phyloP scores from a whole-genome alignment of 2,329 filamentous ascomycete species.

The Fusarium torulosum region DNA sequence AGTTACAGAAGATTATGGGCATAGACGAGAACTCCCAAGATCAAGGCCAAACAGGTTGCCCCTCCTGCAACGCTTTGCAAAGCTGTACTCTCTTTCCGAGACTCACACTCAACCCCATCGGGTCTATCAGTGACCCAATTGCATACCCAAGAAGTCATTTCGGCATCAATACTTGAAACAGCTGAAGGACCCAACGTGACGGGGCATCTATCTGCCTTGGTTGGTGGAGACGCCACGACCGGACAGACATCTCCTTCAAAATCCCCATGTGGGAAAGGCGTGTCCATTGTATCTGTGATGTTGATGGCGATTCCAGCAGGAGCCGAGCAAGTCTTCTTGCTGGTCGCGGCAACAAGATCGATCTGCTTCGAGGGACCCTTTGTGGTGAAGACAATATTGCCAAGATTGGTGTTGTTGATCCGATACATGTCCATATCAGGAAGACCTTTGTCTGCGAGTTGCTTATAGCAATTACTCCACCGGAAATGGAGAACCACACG shows the following conservation, averaged over 20 bases:
- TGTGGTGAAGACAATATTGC: neutral
- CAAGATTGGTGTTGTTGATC: neutral
- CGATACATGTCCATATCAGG: neutral
- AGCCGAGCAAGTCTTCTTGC: neutral
- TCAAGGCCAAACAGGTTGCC: rapidly evolving
- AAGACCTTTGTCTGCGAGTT: neutral
- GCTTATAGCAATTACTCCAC: neutral
- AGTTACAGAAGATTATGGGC: neutral
- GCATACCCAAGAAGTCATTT: neutral
- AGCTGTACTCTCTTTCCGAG: neutral
- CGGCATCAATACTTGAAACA: neutral
- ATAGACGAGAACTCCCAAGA: neutral
- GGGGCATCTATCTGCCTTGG: neutral
- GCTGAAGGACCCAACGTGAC: neutral
- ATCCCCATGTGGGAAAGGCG: neutral
- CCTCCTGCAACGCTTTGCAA: neutral
- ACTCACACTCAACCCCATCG: neutral
- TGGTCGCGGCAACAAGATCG: neutral
- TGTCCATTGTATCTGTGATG: neutral
- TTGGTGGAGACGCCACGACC: neutral
- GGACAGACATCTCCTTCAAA: neutral
- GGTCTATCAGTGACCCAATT: neutral
- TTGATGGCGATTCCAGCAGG: neutral
- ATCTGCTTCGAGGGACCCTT: neutral
- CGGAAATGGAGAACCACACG: neutral